A percentile compares a stretch with the other conserved stretches of the same genome.
Evolutionary conservation across 495 filamentous ascomycete species (phyloP).

Genomic region (Penicillium flavigenum): DNA sequence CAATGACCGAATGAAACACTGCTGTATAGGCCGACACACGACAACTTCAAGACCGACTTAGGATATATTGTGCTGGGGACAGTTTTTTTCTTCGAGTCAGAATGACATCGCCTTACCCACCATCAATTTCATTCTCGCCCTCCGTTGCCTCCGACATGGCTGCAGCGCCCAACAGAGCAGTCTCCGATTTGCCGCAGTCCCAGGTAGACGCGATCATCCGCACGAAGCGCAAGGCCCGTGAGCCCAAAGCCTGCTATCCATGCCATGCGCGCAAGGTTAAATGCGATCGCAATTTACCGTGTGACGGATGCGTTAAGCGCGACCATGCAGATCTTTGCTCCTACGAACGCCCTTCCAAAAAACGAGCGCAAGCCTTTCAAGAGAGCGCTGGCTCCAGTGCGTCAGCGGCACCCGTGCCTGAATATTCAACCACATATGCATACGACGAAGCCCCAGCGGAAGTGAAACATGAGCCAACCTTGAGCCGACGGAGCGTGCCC

Average conservation of each 20-base stretch:
- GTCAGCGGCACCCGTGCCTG: slow-evolving; percentile 17
- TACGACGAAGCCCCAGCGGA: slow-evolving; percentile 26
- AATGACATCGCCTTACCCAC: slow-evolving; percentile 42
- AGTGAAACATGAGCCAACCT: slow-evolving; percentile 31
- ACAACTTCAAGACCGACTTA: slow-evolving; percentile 6
- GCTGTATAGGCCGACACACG: slow-evolving; percentile 16
- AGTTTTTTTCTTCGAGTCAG: neutral
- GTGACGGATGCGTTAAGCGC: slow-evolving; percentile 71
- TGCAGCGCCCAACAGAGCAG: slow-evolving; percentile 26
- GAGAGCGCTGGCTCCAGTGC: slow-evolving; percentile 30
- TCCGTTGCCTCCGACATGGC: slow-evolving; percentile 32
- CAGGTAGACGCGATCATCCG: slow-evolving; percentile 53
- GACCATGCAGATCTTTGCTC: slow-evolving; percentile 71
- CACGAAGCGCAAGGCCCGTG: slow-evolving; percentile 49
- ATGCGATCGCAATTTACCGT: slow-evolving; percentile 71
- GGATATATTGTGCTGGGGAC: neutral
- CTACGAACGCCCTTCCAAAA: slow-evolving; percentile 67
- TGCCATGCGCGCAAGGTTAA: slow-evolving; percentile 73
- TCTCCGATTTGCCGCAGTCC: slow-evolving; percentile 47
- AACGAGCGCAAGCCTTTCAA: slow-evolving; percentile 38
- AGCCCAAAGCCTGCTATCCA: slow-evolving; percentile 65
- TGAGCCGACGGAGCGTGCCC: slow-evolving; percentile 23
- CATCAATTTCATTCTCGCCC: slow-evolving; percentile 13
- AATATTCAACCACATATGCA: slow-evolving; percentile 23
- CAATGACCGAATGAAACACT: slow-evolving; percentile 9